Evolutionary conservation across 2,329 filamentous ascomycete species (phyloP), one percentile per base, ranked within the genome.

Genomic region (Clonostachys rhizophaga): DNA sequence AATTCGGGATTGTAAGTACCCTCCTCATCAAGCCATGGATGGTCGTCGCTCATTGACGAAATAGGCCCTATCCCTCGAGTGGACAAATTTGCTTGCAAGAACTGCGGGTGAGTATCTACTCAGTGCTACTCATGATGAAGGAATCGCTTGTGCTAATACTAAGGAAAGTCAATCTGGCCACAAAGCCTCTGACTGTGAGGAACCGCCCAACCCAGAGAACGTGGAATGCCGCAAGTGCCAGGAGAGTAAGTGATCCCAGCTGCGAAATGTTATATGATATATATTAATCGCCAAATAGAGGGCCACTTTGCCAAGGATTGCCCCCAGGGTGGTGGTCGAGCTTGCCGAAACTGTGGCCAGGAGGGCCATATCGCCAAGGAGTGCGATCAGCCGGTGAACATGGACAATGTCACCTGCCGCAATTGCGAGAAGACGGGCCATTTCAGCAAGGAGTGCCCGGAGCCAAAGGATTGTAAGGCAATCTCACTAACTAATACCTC

Each of bases 161-260:
- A 1, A 9, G 30, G 11, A 47, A 42, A 73, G 74, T 8, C 63
- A 81, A 64, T 64, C 66, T 18, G 78, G 77, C 14, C 78, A 82
- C 58, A 72, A 64, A 49, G 66, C 62, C 18, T 57, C 67, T 6
- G 76, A 81, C 0, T 82, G 77, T 52, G 61, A 76, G 30, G 78
- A 84, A 56, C 80, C 81, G 35, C 79, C 84, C n/a, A 76, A 78
- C 52, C 75, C 81, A 30, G 78, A 74, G 30, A 75, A 76, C 45
- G 75, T 86, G 2, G 81, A 86, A 59, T 88, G 84, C 60, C 79
- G 78, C 55, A 84, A 81, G 62, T 87, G 83, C 57, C 71, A 72
- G 39, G 71, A 83, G 64, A 79, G 80, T 83, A 66, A 61, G 74
- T 65, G 4, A 35, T 6, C 5, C 33, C 33, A 37, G 14, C 34